phyloP scores from a whole-genome alignment of 2,329 filamentous ascomycete genomes.

The Cyanodermella asteris region DNA sequence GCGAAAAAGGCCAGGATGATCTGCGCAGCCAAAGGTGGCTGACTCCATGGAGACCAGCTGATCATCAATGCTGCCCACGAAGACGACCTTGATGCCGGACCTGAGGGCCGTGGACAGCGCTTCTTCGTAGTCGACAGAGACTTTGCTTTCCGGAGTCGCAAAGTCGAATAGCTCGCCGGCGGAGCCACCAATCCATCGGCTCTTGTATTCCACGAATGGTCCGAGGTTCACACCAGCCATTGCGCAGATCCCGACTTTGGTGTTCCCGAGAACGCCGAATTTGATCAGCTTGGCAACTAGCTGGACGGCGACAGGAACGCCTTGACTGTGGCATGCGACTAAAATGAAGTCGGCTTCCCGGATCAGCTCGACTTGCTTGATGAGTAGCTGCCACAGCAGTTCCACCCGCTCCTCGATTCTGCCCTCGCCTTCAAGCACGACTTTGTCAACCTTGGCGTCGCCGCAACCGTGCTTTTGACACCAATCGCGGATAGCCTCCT shows the following conservation, averaged over 20 bases:
- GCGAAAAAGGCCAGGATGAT: constrained; percentile 81
- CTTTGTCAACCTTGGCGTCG: constrained; percentile 88
- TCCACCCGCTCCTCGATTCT: constrained; percentile 77
- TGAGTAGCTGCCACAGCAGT: constrained; percentile 76
- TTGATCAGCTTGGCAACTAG: constrained; percentile 81
- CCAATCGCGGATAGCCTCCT: constrained; percentile 67
- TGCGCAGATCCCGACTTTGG: constrained; percentile 66
- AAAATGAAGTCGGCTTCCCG: constrained; percentile 72
- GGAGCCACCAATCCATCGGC: constrained; percentile 68
- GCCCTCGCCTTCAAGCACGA: constrained; percentile 85
- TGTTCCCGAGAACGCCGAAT: constrained; percentile 57
- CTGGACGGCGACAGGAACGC: constrained; percentile 84
- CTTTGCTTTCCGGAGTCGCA: constrained; percentile 54
- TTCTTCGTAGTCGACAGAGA: constrained; percentile 61
- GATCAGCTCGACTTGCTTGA: constrained; percentile 89
- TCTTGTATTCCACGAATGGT: constrained; percentile 80
- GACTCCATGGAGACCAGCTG: constrained; percentile 86
- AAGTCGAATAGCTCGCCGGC: constrained; percentile 95
- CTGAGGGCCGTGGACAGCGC: constrained; percentile 53
- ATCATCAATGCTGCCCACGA: constrained; percentile 87
- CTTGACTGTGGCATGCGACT: constrained; percentile 86
- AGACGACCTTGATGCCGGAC: constrained; percentile 65
- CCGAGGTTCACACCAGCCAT: constrained; percentile 86
- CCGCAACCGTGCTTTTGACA: constrained; percentile 50
- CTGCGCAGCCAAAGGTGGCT: constrained; percentile 63